Evolutionary conservation across 2,329 filamentous ascomycete genomes (phyloP), one percentile per base, ranked within the genome.

Genomic region (Cercospora sp.): DNA sequence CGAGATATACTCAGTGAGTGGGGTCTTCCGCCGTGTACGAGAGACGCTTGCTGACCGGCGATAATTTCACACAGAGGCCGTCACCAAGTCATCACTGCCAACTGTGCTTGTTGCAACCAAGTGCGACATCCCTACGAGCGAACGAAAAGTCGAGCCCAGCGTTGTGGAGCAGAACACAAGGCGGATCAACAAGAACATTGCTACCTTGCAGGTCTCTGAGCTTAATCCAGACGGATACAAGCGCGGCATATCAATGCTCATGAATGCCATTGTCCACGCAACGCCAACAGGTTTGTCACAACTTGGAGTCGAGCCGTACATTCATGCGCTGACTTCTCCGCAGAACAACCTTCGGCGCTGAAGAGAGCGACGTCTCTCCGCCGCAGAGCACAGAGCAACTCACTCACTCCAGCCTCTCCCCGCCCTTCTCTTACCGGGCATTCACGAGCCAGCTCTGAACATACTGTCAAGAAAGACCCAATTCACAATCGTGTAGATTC

Each of bases 71-170:
- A 96, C 79, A 96, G 93, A 88, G 81, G 89, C 90, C 51, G 84
- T 97, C 62, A 87, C 88, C 67, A 90, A 90, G 74, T 89, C 90
- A 18, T 85, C 86, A 26, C 81, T 97, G 45, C 93, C 94, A 8
- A 91, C 90, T 63, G 86, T 94, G 70, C 86, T 97, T 51, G 91
- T 96, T 62, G 92, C 93, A 65, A 94, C 90, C 79, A 97, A 97
- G 84, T 97, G 92, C 82, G 94, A 97, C 79, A 87, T 89, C 61
- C 89, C 90, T 59, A 87, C 90, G 70, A 85, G 87, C 67, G 83
- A 88, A 68, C 89, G 91, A 76, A 87, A 92, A 77, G 85, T 96
- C 66, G 89, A 94, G 75, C 87, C 90, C 13, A 84, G 88, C 30
- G 86, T 82, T 65, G 85, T 95, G 66, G 89, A 91, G 75, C 81